phyloP scores from a whole-genome alignment of 768 basidiomycete species.

The Kwoniella botswanensis region DNA sequence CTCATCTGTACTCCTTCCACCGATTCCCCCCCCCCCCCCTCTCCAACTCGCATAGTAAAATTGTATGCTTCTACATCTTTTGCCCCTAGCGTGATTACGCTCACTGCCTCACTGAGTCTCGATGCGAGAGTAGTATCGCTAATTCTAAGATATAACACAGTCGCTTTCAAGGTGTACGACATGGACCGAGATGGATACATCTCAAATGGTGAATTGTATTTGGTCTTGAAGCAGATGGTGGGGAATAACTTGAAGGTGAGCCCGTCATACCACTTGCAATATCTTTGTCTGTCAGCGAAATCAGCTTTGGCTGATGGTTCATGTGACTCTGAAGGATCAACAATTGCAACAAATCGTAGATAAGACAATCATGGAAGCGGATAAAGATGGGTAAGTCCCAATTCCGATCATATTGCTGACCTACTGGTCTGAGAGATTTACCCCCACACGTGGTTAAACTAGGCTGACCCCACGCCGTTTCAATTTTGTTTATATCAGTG shows the following conservation, averaged over 20 bases:
- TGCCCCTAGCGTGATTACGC: too few species aligned
- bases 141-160: conserved; percentile 60
- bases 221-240: conserved; percentile 99
- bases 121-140: too few species aligned
- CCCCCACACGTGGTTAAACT: too few species aligned
- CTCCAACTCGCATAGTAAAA: too few species aligned
- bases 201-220: conserved; percentile 96
- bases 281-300: too few species aligned
- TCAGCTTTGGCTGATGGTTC: background rate
- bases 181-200: conserved; percentile 97
- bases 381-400: conserved; percentile 74
- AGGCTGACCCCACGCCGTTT: background rate
- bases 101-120: too few species aligned
- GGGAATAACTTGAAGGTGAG: conserved; percentile 94
- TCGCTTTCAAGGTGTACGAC: conserved; percentile 99
- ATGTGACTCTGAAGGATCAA: conserved; percentile 70
- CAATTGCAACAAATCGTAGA: conserved; percentile 99
- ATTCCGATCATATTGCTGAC: background rate
- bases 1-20: too few species aligned
- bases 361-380: conserved; percentile 99
- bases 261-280: background rate
- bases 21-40: too few species aligned
- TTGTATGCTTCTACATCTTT: too few species aligned
- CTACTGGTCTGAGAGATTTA: too few species aligned
- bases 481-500: conserved; percentile 56